Conservation (phyloP, 106 monocot genomes). For the Dioscorea alata region DNA sequence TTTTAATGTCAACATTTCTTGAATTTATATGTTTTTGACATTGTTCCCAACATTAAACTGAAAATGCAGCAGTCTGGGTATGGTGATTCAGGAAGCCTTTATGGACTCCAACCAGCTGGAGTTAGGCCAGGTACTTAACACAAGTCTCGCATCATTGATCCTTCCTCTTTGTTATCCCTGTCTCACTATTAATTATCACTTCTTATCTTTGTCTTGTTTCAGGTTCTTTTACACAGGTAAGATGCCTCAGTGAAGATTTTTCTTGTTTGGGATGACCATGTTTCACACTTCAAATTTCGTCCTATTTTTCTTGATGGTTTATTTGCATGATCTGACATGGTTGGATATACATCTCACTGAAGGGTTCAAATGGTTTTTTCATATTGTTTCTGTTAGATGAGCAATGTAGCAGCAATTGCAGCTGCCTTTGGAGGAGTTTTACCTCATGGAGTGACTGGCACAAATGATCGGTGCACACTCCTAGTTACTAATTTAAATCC, state of each 20-base stretch:
- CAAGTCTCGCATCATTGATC: too few species aligned
- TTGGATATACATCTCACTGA: too few species aligned
- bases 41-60: too few species aligned
- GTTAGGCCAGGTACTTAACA: conserved; percentile 33
- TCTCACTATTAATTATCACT: not conserved
- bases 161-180: not conserved
- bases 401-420: conserved; percentile 63
- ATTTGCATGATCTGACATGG: too few species aligned
- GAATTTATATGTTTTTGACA: too few species aligned
- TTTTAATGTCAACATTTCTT: too few species aligned
- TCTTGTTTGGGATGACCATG: not conserved
- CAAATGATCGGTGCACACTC: conserved; percentile 76
- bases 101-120: conserved; percentile 43
- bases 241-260: not conserved
- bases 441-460: conserved; percentile 73
- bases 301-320: too few species aligned
- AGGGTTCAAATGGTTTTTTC: too few species aligned
- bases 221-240: conserved; percentile 45
- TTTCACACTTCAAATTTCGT: too few species aligned
- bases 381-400: conserved; percentile 37
- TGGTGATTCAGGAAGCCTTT: conserved; percentile 30
- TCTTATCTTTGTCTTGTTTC: conserved; percentile 13
- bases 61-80: conserved; percentile 15
- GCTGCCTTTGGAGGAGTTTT: conserved; percentile 74
- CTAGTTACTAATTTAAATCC: conserved; percentile 76